Evolutionary conservation across 305 asterid genomes (phyloP).

Genomic region (Rubia balearica): DNA sequence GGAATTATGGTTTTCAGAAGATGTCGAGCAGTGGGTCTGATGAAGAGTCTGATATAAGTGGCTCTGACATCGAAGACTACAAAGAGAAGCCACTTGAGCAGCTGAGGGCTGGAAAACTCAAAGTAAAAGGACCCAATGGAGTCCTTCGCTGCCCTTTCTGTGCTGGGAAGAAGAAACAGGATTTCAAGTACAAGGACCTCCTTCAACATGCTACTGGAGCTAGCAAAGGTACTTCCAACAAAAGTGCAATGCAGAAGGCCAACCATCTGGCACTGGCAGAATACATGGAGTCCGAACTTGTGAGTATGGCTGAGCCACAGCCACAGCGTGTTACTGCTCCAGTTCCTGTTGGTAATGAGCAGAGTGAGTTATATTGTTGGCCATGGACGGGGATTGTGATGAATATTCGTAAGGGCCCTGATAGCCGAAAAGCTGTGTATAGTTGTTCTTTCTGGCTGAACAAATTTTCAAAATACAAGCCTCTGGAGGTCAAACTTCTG

Average conservation of each 20-base stretch:
- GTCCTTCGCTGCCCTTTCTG: neutral
- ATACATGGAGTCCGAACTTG: neutral
- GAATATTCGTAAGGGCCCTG: neutral
- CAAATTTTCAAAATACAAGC: neutral
- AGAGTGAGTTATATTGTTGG: neutral
- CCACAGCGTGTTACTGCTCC: neutral
- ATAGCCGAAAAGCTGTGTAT: neutral
- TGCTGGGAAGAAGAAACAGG: neutral
- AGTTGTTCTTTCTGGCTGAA: neutral
- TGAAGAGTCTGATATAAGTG: neutral
- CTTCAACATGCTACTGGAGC: conserved; percentile 1
- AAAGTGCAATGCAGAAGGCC: neutral
- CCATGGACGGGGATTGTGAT: neutral
- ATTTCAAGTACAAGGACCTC: neutral
- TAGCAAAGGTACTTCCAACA: neutral
- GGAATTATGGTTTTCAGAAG: neutral
- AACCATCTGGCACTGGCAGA: neutral
- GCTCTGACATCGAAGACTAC: neutral
- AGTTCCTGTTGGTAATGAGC: neutral
- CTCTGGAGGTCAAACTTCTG: neutral
- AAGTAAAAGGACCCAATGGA: neutral
- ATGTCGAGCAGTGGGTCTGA: neutral
- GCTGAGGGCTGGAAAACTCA: neutral
- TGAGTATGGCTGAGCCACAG: neutral
- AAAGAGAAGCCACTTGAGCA: neutral